Evolutionary conservation across 805 yeast genomes (phyloP), one percentile per base, ranked within the genome.

Genomic region (Starmerella lactis-condensi): DNA sequence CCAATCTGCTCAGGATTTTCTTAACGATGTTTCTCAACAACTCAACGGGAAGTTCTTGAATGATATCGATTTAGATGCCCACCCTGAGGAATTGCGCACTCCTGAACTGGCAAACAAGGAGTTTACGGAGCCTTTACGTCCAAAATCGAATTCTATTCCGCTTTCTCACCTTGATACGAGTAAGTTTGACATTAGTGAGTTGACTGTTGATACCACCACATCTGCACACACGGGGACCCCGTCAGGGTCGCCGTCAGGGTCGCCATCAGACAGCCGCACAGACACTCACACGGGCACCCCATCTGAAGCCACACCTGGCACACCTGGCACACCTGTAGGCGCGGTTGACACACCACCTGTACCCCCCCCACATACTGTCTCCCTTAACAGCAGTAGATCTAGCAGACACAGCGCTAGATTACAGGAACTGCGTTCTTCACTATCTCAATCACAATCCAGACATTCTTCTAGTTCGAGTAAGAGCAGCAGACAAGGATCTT

Each of bases 331-430:
- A 8, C 17, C 27, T 24, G 6, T 6, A 6, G 6, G 12, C 6
- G 12, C 16, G 11, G n/a, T 11, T 21, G 11, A 21, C n/a, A 19
- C 47, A 8, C 54, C 56, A 3, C 57, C 57, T 3, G 36, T 44
- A 6, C 57, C 57, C 5, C 58, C 58, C 2, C 52, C 54, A n/a
- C 58, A 53, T 35, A 36, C 39, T 6, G 23, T 28, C 18, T 33
- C 40, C 2, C 37, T 31, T 3, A 26, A 7, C 21, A 26, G 29
- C 19, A 17, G 21, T 6, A 19, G 29, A 21, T 26, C 29, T 7
- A 17, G 21, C 21, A 6, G 19, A 12, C 21, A 17, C 21, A 21
- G n/a, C 23, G 23, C 23, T 11, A 21, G 23, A 11, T 21, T 21
- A n/a, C 23, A 21, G n/a, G 21, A 9, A 12, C 17, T 21, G 8